Conservation (phyloP, 2,329 filamentous ascomycete genomes). For the Pezicula radicicola region DNA sequence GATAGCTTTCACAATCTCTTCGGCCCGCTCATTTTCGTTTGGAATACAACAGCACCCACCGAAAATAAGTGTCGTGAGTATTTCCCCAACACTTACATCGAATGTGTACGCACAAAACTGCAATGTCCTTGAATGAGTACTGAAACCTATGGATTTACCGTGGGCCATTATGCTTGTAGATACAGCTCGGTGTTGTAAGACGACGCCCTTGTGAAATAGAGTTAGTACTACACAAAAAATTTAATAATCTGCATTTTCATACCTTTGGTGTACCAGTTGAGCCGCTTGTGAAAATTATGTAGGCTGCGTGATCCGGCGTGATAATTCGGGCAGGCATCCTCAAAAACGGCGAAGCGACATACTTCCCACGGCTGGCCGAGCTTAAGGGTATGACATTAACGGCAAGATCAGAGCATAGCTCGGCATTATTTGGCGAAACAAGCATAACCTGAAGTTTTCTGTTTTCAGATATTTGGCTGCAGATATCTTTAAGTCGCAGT, state of each 20-base stretch:
- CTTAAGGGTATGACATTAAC: too few species aligned
- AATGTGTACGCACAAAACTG: constrained; percentile 5
- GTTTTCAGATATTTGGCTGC: too few species aligned
- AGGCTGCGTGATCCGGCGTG: background rate
- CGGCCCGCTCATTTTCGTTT: constrained; percentile 4
- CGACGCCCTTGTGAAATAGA: background rate
- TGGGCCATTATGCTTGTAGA: background rate
- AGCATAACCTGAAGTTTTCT: too few species aligned
- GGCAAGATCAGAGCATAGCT: too few species aligned
- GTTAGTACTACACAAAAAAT: background rate
- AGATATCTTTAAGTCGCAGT: too few species aligned
- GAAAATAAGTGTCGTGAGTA: constrained; percentile 5
- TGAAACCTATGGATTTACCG: background rate
- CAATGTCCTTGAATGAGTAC: background rate
- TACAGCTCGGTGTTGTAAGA: background rate
- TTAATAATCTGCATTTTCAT: constrained; percentile 16
- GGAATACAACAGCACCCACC: constrained; percentile 7
- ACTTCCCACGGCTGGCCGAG: too few species aligned
- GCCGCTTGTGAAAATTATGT: constrained; percentile 5
- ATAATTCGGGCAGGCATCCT: background rate
- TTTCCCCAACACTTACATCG: constrained; percentile 4
- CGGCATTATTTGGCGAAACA: too few species aligned
- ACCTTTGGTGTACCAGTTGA: constrained; percentile 15
- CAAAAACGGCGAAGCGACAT: too few species aligned
- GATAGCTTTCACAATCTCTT: constrained; percentile 3